Evolutionary conservation across 2,329 filamentous ascomycete species (phyloP), one percentile per base, ranked within the genome.

Genomic region (Trichophyton equinum): DNA sequence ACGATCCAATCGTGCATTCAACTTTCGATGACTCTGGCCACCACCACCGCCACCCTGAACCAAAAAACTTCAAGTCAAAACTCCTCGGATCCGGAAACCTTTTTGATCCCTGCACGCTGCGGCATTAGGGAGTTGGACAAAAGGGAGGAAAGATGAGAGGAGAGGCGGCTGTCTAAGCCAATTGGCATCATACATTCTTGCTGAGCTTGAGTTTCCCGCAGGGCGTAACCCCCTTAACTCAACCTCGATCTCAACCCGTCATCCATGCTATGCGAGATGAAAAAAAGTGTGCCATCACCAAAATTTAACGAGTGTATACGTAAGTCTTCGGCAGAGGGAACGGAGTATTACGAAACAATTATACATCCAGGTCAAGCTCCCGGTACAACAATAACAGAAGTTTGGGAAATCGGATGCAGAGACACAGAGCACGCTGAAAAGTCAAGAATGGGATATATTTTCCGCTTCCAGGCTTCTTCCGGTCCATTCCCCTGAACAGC

Each of bases 51-150:
- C 51, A 55, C 30, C 15, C 27, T 20, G 30, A 55, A 33, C 51
- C 51, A 36, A 55, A 55, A 55, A 33, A 38, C 33, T 38, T 55
- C 27, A 15, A 55, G 51, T 55, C 51, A 55, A 55, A 55, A 55
- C 51, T 55, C 30, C 30, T 55, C 46, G 46, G 46, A 51, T 51
- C 46, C 46, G 46, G 46, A 51, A 51, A 51, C 46, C 46, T 51
- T 25, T 51, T 25, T 27, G 40, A 51, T 13, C 46, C 46, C 46
- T 51, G 46, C 13, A 2, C 44, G 18, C 46, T 27, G 46, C 46
- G 22, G 22, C 46, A 51, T 51, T 4, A 51, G 20, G 20, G 22
- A 25, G 46, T 15, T 6, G 46, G 44, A 20, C 13, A 44, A 44
- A n/a, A n/a, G 9, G n/a, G 44, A 47, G 46, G 20, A 25, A 51